These are phyloP conservation scores for Castanopsis chinensis DNA, from an alignment of 306 rosid genomes.

Conservation along the genomic window DNA sequence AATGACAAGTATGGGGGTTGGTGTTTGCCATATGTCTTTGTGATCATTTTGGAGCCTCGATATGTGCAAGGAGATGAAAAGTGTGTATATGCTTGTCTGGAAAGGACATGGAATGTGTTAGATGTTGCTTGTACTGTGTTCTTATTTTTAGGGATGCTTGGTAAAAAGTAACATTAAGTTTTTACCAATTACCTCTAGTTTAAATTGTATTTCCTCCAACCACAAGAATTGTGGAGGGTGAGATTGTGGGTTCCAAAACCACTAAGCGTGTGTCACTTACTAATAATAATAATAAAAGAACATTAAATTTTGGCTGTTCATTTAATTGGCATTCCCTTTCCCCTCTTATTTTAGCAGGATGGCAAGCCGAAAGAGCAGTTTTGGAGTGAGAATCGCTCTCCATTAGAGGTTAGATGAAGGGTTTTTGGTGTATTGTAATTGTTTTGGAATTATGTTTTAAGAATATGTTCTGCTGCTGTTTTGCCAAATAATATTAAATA, in stretches of 20 bases:
- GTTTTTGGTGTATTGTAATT: slow-evolving; percentile 7
- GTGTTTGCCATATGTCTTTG: not conserved
- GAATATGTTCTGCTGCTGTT: slow-evolving; percentile 13
- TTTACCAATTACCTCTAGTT: no score
- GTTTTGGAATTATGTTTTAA: slow-evolving; percentile 13
- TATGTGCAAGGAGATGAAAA: not conserved
- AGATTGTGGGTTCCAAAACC: no score
- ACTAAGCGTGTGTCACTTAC: no score
- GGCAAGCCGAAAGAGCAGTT: slow-evolving; percentile 58
- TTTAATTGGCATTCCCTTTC: not conserved
- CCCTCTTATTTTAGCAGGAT: slow-evolving; percentile 51
- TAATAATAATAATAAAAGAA: not conserved
- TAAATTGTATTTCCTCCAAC: no score
- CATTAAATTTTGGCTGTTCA: slow-evolving; percentile 3
- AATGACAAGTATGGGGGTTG: no score
- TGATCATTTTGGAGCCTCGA: not conserved
- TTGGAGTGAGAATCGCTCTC: slow-evolving; percentile 43
- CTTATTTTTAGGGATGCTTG: not conserved
- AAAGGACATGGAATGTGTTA: not conserved
- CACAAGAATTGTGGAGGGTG: no score
- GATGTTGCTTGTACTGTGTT: not conserved
- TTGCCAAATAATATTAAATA: not conserved
- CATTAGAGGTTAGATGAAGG: slow-evolving; percentile 75
- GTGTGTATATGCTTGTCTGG: not conserved
- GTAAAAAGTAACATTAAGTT: not conserved